Evolutionary conservation across 1,284 basidiomycete species (phyloP).

Genomic region (Calocybe gambosa): DNA sequence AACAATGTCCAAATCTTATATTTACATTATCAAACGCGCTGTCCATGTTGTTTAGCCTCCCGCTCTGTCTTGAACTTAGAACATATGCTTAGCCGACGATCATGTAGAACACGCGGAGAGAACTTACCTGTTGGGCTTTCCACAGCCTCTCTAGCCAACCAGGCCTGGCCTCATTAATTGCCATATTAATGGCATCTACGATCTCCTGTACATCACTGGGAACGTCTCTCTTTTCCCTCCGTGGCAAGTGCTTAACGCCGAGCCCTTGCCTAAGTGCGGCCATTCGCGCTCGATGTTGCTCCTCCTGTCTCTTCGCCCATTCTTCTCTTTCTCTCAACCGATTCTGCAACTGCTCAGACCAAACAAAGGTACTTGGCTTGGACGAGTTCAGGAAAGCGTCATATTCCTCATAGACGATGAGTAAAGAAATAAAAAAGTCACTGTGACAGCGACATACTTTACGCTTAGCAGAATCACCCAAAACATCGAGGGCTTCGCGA

Average conservation of each 20-base stretch:
- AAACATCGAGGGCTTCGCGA: slow-evolving; percentile 48
- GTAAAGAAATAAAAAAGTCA: not conserved
- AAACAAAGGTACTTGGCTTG: slow-evolving; percentile 19
- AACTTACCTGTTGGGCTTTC: slow-evolving; percentile 17
- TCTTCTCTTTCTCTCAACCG: slow-evolving; percentile 53
- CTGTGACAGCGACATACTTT: slow-evolving; percentile 35
- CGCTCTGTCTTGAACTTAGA: slow-evolving; percentile 14
- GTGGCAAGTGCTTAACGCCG: slow-evolving; percentile 24
- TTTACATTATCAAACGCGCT: slow-evolving; percentile 9
- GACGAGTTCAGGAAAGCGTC: slow-evolving; percentile 34
- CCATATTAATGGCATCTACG: slow-evolving; percentile 43
- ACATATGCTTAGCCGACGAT: not conserved
- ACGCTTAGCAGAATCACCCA: slow-evolving; percentile 52
- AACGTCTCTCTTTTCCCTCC: slow-evolving; percentile 31
- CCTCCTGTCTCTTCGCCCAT: slow-evolving; percentile 51
- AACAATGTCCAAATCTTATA: not conserved
- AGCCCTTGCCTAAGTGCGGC: slow-evolving; percentile 30
- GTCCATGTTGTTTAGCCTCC: slow-evolving; percentile 11
- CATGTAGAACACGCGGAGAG: not conserved
- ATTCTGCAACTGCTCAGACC: slow-evolving; percentile 36
- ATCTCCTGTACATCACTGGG: slow-evolving; percentile 38
- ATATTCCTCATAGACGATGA: slow-evolving; percentile 41
- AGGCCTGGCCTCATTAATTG: slow-evolving; percentile 48
- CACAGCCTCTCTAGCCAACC: slow-evolving; percentile 52
- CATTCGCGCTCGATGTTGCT: slow-evolving; percentile 39